phyloP scores from a whole-genome alignment of 1,139 yeast species.

The Blastobotrys serpentis region DNA sequence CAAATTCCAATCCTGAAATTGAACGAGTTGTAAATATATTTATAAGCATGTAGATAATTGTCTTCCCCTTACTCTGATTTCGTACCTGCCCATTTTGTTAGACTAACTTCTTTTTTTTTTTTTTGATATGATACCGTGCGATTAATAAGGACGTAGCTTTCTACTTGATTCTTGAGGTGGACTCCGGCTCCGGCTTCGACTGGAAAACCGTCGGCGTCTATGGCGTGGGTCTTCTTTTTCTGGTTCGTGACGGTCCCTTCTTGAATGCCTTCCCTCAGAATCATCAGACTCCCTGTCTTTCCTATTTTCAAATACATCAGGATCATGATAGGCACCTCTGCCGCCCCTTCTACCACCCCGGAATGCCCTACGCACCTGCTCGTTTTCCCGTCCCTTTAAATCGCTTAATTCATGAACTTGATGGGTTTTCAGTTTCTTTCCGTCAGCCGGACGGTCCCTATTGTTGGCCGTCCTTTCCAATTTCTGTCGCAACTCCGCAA shows the following conservation, averaged over 20 bases:
- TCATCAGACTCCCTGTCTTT: background rate
- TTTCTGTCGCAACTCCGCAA: constrained; percentile 32
- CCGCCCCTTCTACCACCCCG: constrained; percentile 2
- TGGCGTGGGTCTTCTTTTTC: no score
- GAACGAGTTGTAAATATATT: constrained; percentile 3
- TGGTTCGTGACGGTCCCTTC: background rate
- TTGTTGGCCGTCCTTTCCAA: constrained; percentile 20
- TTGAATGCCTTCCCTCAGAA: background rate
- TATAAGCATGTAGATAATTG: background rate
- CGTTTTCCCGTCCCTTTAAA: constrained; percentile 26
- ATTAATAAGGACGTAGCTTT: background rate
- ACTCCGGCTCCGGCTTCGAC: background rate
- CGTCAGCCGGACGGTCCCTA: background rate
- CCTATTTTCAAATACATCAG: background rate
- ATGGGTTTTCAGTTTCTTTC: constrained; percentile 15
- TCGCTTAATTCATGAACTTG: constrained; percentile 25
- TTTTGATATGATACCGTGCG: background rate
- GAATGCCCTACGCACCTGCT: constrained; percentile 22
- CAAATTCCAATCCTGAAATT: constrained; percentile 5
- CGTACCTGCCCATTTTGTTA: no score
- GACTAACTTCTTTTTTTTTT: background rate
- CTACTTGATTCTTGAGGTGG: background rate
- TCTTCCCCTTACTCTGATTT: background rate
- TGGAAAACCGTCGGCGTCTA: background rate
- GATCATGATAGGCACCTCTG: constrained; percentile 2